These are phyloP conservation scores for Coccinonectria pachysandricola DNA, from an alignment of 2,329 filamentous ascomycete species.

Conservation along the genomic window DNA sequence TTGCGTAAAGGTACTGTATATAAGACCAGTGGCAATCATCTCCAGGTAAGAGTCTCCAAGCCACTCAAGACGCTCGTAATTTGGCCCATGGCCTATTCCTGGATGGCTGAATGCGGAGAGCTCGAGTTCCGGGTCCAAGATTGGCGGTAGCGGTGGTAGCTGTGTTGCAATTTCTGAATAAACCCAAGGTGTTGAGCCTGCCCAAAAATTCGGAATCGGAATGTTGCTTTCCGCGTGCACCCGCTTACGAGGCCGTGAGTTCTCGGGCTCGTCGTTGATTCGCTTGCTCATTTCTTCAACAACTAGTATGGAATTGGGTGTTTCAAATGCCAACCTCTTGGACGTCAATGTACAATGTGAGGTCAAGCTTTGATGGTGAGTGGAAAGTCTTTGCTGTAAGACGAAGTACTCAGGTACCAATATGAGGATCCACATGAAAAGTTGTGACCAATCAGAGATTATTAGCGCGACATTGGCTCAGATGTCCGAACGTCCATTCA, in stretches of 20 bases:
- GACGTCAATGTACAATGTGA: no score
- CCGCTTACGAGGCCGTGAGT: conserved; percentile 10
- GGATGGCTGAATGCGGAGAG: conserved; percentile 58
- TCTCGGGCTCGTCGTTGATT: conserved; percentile 1
- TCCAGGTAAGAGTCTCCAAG: conserved; percentile 82
- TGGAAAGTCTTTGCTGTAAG: no score
- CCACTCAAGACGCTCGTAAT: conserved; percentile 80
- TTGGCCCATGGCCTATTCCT: conserved; percentile 27
- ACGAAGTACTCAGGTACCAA: no score
- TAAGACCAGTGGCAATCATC: conserved; percentile 62
- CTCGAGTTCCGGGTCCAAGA: conserved; percentile 50
- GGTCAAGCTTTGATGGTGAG: no score
- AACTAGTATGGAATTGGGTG: background rate
- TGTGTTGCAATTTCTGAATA: conserved; percentile 34
- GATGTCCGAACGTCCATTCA: conserved; percentile 18
- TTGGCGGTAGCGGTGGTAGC: conserved; percentile 49
- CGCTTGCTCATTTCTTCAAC: conserved; percentile 9
- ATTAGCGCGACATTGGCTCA: conserved; percentile 9
- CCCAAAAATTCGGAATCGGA: conserved; percentile 6
- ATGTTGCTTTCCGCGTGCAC: conserved; percentile 5
- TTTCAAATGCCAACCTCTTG: no score
- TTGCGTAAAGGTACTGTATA: conserved; percentile 60
- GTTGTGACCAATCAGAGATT: conserved; percentile 11
- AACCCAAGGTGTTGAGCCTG: conserved; percentile 35
- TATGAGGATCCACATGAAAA: conserved; percentile 2